Percentiles rank a stretch among this genome's conserved stretches.
Evolutionary conservation across 176 grass and related monocot species (phyloP).

Genomic region (Carex kokanica): DNA sequence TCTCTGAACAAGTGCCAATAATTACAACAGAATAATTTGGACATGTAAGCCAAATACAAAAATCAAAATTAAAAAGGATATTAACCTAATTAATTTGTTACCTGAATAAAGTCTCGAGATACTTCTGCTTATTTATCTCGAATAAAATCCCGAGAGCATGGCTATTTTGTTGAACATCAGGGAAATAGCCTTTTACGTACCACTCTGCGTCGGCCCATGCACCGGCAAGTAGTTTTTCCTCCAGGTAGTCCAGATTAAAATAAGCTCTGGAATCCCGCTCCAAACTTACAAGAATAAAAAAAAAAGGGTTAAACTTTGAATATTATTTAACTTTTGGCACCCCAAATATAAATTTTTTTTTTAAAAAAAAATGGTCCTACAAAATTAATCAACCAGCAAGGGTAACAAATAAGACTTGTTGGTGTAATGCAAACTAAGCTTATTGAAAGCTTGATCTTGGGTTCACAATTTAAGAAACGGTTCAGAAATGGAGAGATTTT

Average conservation of each 20-base stretch:
- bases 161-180: conserved; percentile 19
- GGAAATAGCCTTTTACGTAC: conserved; percentile 31
- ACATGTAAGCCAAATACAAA: not conserved
- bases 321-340: not conserved
- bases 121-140: conserved; percentile 30
- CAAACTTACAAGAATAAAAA: conserved; percentile 4
- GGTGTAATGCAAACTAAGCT: too few relatives aligned
- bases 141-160: conserved; percentile 28
- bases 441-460: not conserved
- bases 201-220: conserved; percentile 22
- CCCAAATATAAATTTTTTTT: too few relatives aligned
- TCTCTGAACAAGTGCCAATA: too few relatives aligned
- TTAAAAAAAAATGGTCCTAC: not conserved
- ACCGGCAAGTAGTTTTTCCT: conserved; percentile 23
- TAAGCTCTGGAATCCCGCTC: conserved; percentile 32
- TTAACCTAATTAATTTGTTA: not conserved
- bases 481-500: not conserved
- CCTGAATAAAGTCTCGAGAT: conserved; percentile 28
- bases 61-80: not conserved
- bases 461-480: not conserved
- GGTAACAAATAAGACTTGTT: too few relatives aligned
- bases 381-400: not conserved
- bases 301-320: not conserved
- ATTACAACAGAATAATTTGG: not conserved
- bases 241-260: conserved; percentile 30